Base-by-base conservation (phyloP, 2,329 filamentous ascomycete species). In the Aspergillus oerlinghausenensis region DNA sequence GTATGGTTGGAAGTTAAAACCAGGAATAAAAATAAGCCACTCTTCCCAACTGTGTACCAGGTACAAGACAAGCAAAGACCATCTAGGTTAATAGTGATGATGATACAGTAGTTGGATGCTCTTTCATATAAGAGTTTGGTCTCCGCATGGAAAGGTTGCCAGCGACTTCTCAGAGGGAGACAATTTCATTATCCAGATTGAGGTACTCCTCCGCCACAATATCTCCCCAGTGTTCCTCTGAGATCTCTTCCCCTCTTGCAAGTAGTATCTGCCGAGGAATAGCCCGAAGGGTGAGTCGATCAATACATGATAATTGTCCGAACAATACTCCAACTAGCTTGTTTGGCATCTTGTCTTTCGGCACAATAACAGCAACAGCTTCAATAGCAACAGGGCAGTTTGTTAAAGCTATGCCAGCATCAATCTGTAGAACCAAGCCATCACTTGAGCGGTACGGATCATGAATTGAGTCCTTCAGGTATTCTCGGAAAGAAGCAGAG, bases 181-280 rank as follows among this genome's bases (percentile, higher is more conserved):
- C 38, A 50, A 55, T 50, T 45, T 50, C 47, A 50, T 52, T 54
- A 17, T 56, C 50, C 47, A 40, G 28, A 49, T 56, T 49, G 14
- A 59, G 51, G 52, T 59, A 59, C 35, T 59, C 57, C 23, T 56
- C 50, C 17, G 49, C 54, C 49, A 59, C 43, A 49, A 59, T 56
- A 59, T 59, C 54, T 17, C 57, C 57, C 51, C 57, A 56, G 38
- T 56, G 35, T 42, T 56, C 51, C 9, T 54, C 54, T 29, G 48
- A 26, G 25, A 59, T 43, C 19, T 50, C 40, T 38, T 49, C 54
- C 10, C 57, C 54, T 42, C 54, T 56, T 28, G 54, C 54, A 28
- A 35, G 51, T 26, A 59, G 54, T 17, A 59, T 54, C 21, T 26
- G 29, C 43, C 51, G 57, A 50, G 57, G 57, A 17, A 59, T 55